phyloP scores from a whole-genome alignment of 2,329 filamentous ascomycete genomes.

The Stagonosporopsis chrysanthemi region DNA sequence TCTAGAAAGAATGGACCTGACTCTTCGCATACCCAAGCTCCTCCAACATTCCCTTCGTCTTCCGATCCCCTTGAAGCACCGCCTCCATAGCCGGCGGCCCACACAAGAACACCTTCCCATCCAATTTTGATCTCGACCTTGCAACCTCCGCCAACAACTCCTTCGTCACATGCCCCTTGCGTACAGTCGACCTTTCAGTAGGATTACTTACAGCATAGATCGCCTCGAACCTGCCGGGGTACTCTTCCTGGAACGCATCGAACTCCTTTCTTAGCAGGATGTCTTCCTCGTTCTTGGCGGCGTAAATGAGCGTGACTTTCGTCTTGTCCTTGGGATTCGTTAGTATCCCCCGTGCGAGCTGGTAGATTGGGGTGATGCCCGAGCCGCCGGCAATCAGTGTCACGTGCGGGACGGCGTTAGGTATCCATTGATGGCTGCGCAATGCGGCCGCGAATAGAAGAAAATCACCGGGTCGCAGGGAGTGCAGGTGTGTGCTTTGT shows the following conservation, averaged over 20 bases:
- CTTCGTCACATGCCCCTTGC: constrained; percentile 66
- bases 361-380: constrained; percentile 75
- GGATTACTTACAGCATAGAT: constrained; percentile 65
- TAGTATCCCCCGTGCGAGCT: constrained; percentile 69
- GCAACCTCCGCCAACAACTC: constrained; percentile 61
- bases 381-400: constrained; percentile 74
- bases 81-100: constrained; percentile 72
- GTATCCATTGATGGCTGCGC: constrained; percentile 62
- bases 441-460: constrained; percentile 66
- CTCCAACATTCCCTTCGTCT: not conserved
- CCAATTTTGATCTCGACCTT: constrained; percentile 35
- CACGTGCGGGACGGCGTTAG: constrained; percentile 58
- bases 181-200: constrained; percentile 50
- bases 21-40: not conserved
- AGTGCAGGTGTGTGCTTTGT: constrained; percentile 71
- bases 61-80: constrained; percentile 4
- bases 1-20: not conserved
- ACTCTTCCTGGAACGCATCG: constrained; percentile 57
- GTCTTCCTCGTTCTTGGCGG: constrained; percentile 70
- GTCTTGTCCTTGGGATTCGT: constrained; percentile 68
- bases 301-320: constrained; percentile 69
- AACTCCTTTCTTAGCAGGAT: constrained; percentile 66
- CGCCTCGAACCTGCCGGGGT: constrained; percentile 64
- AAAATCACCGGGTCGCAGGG: constrained; percentile 66
- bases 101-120: constrained; percentile 71